These are phyloP conservation scores for Erythrobasidium hasegawianum DNA, from an alignment of 1,284 basidiomycete species.

Conservation along the genomic window DNA sequence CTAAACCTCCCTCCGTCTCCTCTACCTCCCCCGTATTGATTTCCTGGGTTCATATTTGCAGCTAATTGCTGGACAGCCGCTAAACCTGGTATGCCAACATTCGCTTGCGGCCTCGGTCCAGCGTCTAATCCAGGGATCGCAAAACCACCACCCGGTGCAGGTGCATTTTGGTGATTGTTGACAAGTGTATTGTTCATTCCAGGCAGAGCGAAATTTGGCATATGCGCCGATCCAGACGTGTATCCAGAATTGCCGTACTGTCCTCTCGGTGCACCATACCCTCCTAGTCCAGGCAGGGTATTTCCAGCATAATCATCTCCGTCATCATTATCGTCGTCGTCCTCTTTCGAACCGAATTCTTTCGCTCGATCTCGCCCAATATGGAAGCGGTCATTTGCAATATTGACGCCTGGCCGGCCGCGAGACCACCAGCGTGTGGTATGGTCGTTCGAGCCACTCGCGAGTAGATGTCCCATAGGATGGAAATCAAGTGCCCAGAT, in stretches of 20 bases:
- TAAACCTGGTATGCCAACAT: constrained; percentile 20
- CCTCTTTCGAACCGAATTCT: constrained; percentile 36
- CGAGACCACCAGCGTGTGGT: constrained; percentile 97
- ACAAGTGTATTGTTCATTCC: background rate
- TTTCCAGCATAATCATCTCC: constrained; percentile 23
- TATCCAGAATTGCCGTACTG: background rate
- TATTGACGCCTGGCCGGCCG: constrained; percentile 61
- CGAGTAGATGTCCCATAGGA: constrained; percentile 90
- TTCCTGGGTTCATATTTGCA: background rate
- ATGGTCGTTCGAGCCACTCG: constrained; percentile 90
- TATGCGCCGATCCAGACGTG: background rate
- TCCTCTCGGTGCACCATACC: background rate
- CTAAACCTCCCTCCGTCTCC: constrained; percentile 4
- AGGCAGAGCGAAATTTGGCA: constrained; percentile 1
- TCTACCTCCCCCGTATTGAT: background rate
- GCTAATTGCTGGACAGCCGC: constrained; percentile 31
- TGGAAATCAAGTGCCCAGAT: constrained; percentile 95
- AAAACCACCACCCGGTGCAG: constrained; percentile 5
- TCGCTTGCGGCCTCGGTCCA: background rate
- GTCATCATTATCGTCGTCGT: constrained; percentile 38
- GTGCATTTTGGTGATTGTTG: background rate
- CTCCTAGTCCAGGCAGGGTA: constrained; percentile 22
- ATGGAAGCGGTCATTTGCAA: constrained; percentile 42
- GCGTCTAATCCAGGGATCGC: constrained; percentile 29
- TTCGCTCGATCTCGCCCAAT: constrained; percentile 42